Evolutionary conservation across 345 rosid genomes (phyloP), one percentile per base, ranked within the genome.

Genomic region (Linum usitatissimum): DNA sequence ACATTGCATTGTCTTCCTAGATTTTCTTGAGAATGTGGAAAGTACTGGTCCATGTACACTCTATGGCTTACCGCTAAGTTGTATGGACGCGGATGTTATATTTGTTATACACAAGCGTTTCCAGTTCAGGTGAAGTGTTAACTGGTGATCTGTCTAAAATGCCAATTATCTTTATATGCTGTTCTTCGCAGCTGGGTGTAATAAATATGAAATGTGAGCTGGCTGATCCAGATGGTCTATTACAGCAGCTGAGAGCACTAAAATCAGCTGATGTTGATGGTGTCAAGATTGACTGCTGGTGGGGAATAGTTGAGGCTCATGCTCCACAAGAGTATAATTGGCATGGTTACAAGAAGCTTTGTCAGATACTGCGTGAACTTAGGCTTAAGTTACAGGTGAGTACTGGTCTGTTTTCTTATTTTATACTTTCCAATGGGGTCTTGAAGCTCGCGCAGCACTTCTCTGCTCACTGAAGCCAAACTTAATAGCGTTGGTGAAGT

Each of bases 301-400:
- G 99, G 99, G 99, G 99, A 65, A 86, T 93, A 73, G 97, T 86
- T 20, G 96, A 90, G 81, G 91, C 92, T 64, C 90, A 84, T 74
- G 76, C 80, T 49, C 97, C 99, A 3, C 90, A 68, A 66, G 90
- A 90, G 65, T 93, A 90, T 80, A 87, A 82, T 64, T 93, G 99
- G 99, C 90, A 66, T 71, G 99, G 97, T 60, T 93, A 93, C 74
- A 75, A 69, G 72, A 82, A 79, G 76, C 92, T 87, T 64, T 86
- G 86, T 70, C 92, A 84, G 76, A 84, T 93, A 76, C 81, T 86
- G 69, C 78, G 72, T 58, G 92, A 90, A 74, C 84, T 83, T 71
- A 83, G 87, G 76, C 88, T 90, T 90, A 93, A 86, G 81, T 71
- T 86, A 77, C 96, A 83, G 91, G 99, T 87, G 66, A 67, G 82